Percentiles rank a stretch among this genome's conserved stretches.
phyloP scores from a whole-genome alignment of 495 filamentous ascomycete species.

The Hypoxylon crocopeplum region DNA sequence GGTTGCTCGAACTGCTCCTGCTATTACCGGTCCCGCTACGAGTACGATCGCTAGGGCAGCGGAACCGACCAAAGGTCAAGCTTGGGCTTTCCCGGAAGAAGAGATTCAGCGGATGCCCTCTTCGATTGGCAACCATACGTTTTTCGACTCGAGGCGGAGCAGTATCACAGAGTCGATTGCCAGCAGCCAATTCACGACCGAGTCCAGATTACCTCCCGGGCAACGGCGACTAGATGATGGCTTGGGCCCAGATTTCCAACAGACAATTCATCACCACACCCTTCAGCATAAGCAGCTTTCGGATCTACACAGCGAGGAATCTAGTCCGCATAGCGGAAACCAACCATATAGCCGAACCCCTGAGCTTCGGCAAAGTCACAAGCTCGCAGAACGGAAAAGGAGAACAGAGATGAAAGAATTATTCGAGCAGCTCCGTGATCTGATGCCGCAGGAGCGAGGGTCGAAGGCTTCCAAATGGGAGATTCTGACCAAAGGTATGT shows the following conservation, averaged over 20 bases:
- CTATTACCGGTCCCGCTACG: slow-evolving; percentile 78
- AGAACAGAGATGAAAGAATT: slow-evolving; percentile 98
- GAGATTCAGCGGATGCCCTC: slow-evolving; percentile 61
- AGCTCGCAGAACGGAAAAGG: slow-evolving; percentile 93
- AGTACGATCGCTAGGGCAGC: slow-evolving; percentile 80
- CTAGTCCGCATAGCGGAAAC: slow-evolving; percentile 58
- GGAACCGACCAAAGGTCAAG: slow-evolving; percentile 80
- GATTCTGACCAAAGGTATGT: slow-evolving; percentile 88
- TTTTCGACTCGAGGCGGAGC: slow-evolving; percentile 71
- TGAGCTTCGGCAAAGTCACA: slow-evolving; percentile 93
- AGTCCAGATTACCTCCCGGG: slow-evolving; percentile 72
- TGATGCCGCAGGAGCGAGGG: slow-evolving; percentile 84
- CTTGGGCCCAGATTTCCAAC: slow-evolving; percentile 47
- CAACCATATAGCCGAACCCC: slow-evolving; percentile 94
- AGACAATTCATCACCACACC: slow-evolving; percentile 71
- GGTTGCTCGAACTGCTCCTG: slow-evolving; percentile 68
- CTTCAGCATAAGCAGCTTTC: slow-evolving; percentile 77
- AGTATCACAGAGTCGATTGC: slow-evolving; percentile 76
- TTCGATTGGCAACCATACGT: slow-evolving; percentile 54
- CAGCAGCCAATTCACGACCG: slow-evolving; percentile 74
- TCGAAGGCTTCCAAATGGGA: slow-evolving; percentile 99
- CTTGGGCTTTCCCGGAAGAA: slow-evolving; percentile 83
- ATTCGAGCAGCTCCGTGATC: slow-evolving; percentile 83
- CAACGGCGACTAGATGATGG: slow-evolving; percentile 71
- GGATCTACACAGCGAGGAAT: slow-evolving; percentile 67